These are phyloP conservation scores for Neoascochyta sp. DNA, from an alignment of 2,329 filamentous ascomycete genomes.

Conservation along the genomic window DNA sequence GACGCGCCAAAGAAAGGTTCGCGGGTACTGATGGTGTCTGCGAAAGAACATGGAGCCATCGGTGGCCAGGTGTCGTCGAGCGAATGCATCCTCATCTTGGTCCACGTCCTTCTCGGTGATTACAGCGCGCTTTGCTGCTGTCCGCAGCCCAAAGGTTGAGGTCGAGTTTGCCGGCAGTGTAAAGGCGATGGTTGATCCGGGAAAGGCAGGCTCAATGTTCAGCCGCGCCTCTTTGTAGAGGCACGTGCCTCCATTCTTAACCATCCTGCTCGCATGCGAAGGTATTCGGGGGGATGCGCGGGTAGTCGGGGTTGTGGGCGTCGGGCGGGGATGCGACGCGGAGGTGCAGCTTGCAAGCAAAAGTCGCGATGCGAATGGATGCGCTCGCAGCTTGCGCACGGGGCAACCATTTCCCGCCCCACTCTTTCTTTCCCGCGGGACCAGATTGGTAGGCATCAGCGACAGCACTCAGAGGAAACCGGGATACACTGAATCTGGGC, in stretches of 20 bases:
- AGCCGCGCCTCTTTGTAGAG: conserved; percentile 85
- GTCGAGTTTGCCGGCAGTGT: conserved; percentile 33
- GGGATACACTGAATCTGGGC: too few relatives aligned
- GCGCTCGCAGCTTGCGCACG: conserved; percentile 16
- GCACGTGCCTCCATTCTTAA: conserved; percentile 58
- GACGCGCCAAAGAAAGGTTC: conserved; percentile 87
- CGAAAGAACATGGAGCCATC: conserved; percentile 84
- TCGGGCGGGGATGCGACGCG: conserved; percentile 17
- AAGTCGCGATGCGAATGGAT: conserved; percentile 21
- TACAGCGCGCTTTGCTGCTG: conserved; percentile 31
- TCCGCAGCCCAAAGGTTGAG: conserved; percentile 32
- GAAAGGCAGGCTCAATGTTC: conserved; percentile 70
- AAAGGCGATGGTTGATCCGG: conserved; percentile 67
- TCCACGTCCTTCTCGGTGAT: conserved; percentile 40
- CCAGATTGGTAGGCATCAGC: too few relatives aligned
- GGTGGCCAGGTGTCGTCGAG: conserved; percentile 64
- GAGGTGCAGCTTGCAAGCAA: conserved; percentile 31
- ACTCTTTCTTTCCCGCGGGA: too few relatives aligned
- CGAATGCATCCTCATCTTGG: conserved; percentile 70
- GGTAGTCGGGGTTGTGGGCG: conserved; percentile 9
- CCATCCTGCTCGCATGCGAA: conserved; percentile 66
- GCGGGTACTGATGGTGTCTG: conserved; percentile 68
- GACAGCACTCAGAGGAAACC: too few relatives aligned
- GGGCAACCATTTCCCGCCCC: too few relatives aligned
- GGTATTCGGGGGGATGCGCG: conserved; percentile 2